These are phyloP conservation scores for Rhynchospora tenuis DNA, from an alignment of 176 grass and related monocot genomes.

Conservation along the genomic window DNA sequence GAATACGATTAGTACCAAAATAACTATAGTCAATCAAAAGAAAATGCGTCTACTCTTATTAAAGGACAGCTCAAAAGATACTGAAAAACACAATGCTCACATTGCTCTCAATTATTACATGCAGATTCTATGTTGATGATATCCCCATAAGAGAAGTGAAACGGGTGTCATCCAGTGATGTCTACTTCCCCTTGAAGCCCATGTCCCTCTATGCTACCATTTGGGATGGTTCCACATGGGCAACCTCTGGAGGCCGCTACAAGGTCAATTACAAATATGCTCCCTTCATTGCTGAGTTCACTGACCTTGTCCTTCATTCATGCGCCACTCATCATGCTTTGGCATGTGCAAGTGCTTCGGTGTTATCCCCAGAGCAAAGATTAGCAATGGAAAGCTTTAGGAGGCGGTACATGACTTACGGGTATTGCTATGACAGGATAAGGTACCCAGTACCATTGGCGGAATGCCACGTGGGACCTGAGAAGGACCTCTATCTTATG, in stretches of 20 bases:
- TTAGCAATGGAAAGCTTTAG: slow-evolving; percentile 60
- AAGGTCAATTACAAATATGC: slow-evolving; percentile 97
- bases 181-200: slow-evolving; percentile 74
- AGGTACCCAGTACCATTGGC: slow-evolving; percentile 47
- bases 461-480: slow-evolving; percentile 55
- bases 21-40: not conserved
- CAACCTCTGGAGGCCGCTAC: slow-evolving; percentile 80
- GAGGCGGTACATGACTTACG: slow-evolving; percentile 62
- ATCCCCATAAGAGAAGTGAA: slow-evolving; percentile 69
- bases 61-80: not conserved
- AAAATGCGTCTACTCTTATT: not conserved
- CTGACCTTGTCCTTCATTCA: slow-evolving; percentile 61
- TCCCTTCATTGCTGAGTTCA: slow-evolving; percentile 82
- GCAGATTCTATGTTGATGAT: slow-evolving; percentile 85
- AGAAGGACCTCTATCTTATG: slow-evolving; percentile 46
- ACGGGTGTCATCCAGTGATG: slow-evolving; percentile 43
- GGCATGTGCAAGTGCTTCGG: not conserved
- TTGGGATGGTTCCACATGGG: slow-evolving; percentile 94
- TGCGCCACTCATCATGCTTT: slow-evolving; percentile 22
- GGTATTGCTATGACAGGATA: slow-evolving; percentile 74
- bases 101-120: not conserved
- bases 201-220: slow-evolving; percentile 95
- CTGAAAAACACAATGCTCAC: not conserved
- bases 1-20: not conserved
- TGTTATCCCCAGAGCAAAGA: slow-evolving; percentile 27